Evolutionary conservation across 768 basidiomycete genomes (phyloP).

Genomic region (Neoboletus subvelutipes): DNA sequence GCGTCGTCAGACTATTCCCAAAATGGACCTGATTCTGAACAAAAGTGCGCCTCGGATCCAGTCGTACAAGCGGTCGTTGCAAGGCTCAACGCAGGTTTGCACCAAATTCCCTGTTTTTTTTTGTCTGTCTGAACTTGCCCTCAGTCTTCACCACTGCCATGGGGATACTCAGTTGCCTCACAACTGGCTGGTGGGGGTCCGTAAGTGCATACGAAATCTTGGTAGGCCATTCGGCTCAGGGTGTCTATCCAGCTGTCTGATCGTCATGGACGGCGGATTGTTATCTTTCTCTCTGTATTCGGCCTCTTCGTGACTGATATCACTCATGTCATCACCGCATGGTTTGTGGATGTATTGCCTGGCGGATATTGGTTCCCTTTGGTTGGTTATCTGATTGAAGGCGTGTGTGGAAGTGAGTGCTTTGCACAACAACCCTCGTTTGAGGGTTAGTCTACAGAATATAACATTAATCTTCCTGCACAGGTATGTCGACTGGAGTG

Average conservation of each 20-base stretch:
- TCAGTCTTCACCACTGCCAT: constrained; percentile 61
- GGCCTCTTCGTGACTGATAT: constrained; percentile 65
- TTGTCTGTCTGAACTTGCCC: background rate
- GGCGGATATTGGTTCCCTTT: constrained; percentile 83
- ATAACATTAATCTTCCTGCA: constrained; percentile 6
- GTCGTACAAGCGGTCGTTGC: constrained; percentile 72
- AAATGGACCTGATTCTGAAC: constrained; percentile 6
- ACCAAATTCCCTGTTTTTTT: background rate
- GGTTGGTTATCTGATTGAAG: constrained; percentile 64
- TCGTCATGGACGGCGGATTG: constrained; percentile 64
- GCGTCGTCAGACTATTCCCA: background rate
- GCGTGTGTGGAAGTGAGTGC: constrained; percentile 64
- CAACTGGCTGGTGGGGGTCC: constrained; percentile 84
- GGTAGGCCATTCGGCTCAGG: background rate
- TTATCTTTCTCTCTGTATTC: constrained; percentile 59
- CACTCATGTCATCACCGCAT: constrained; percentile 64
- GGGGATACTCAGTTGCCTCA: constrained; percentile 75
- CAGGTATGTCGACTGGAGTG: constrained; percentile 50
- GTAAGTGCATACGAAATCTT: constrained; percentile 41
- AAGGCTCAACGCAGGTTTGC: constrained; percentile 59
- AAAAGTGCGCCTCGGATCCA: constrained; percentile 63
- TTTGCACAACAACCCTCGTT: background rate
- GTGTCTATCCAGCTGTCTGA: constrained; percentile 62
- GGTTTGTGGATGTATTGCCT: constrained; percentile 58
- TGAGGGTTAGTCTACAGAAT: background rate